Conservation (phyloP, 106 monocot species). For the Platanthera zijinensis region DNA sequence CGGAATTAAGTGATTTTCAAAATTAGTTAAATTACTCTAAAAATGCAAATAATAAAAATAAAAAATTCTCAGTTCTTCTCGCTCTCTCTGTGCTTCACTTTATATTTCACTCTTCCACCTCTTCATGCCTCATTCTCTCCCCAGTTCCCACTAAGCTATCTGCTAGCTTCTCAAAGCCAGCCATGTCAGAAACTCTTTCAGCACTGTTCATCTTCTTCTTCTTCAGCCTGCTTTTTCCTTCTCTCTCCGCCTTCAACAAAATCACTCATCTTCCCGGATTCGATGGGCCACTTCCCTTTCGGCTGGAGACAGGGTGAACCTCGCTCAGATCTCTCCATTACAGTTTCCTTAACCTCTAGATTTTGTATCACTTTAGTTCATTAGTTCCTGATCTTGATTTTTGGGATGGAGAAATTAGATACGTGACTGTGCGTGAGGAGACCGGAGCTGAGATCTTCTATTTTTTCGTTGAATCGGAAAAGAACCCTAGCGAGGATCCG, state of each 20-base stretch:
- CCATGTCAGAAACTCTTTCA: too few species aligned
- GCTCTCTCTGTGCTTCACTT: too few species aligned
- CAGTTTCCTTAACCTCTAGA: background rate
- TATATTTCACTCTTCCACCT: too few species aligned
- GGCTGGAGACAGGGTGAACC: constrained; percentile 18
- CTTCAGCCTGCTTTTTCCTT: background rate
- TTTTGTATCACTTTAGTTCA: background rate
- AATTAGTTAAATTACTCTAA: too few species aligned
- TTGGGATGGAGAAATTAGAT: background rate
- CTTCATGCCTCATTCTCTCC: too few species aligned
- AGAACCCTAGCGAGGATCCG: constrained; percentile 14
- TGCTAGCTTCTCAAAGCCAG: too few species aligned
- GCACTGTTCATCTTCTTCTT: background rate
- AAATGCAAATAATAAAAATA: too few species aligned
- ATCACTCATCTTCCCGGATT: constrained; percentile 25
- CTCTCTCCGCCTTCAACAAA: background rate
- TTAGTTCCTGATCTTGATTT: background rate
- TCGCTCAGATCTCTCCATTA: background rate
- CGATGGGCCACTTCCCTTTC: constrained; percentile 19
- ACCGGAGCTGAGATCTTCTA: constrained; percentile 15
- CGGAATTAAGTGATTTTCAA: too few species aligned
- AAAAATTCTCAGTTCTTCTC: too few species aligned
- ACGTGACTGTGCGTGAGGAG: constrained; percentile 5
- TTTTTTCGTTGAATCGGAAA: constrained; percentile 15
- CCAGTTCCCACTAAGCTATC: too few species aligned